Percentiles rank a stretch among this genome's conserved stretches.
phyloP scores from a whole-genome alignment of 352 stramenopile genomes.

The Blastocystis sp. region DNA sequence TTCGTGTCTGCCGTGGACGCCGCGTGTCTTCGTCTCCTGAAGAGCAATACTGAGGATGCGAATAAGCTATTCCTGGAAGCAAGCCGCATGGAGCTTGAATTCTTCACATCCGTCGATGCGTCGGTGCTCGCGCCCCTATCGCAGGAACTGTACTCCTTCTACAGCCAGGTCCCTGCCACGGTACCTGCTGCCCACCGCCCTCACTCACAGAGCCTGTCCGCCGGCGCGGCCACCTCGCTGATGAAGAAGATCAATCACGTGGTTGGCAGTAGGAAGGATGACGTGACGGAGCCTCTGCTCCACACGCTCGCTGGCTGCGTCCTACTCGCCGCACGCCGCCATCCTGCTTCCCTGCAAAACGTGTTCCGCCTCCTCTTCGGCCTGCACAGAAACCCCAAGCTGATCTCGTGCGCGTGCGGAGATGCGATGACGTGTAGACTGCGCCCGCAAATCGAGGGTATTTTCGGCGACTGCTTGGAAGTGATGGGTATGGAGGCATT shows the following conservation, averaged over 20 bases:
- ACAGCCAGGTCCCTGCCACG: not conserved
- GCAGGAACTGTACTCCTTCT: not conserved
- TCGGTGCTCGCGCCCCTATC: not conserved
- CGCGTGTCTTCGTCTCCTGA: not conserved
- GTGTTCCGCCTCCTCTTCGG: not conserved
- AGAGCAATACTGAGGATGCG: not conserved
- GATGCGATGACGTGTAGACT: not conserved
- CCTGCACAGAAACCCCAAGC: not conserved
- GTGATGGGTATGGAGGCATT: slow-evolving; percentile 2
- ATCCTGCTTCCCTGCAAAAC: not conserved
- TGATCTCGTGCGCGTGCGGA: not conserved
- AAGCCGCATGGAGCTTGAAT: not conserved
- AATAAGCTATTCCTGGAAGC: not conserved
- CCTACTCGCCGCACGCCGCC: not conserved
- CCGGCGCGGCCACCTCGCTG: not conserved
- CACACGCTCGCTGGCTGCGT: not conserved
- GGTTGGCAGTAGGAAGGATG: not conserved
- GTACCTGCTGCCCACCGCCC: not conserved
- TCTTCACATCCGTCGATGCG: not conserved
- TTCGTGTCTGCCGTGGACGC: slow-evolving; percentile 5
- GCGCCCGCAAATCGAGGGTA: not conserved
- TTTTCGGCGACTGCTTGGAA: not conserved
- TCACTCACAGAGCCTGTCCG: not conserved
- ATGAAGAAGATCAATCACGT: not conserved
- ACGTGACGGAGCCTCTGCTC: not conserved